Evolutionary conservation across 2,329 filamentous ascomycete species (phyloP), one percentile per base, ranked within the genome.

Genomic region (Colletotrichum scovillei): DNA sequence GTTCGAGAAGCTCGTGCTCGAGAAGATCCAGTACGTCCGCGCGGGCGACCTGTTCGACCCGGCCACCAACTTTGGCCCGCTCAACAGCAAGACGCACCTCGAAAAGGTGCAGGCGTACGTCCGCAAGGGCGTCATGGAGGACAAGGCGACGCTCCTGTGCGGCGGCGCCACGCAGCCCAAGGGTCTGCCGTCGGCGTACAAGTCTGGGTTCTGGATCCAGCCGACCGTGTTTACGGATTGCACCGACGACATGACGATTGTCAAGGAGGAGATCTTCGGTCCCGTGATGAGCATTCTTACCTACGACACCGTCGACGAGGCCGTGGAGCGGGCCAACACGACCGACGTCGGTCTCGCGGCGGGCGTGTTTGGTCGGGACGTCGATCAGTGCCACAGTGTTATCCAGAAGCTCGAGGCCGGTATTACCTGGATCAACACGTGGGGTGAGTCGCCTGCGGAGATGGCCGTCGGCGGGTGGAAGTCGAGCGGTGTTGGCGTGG

Each of bases 401-500:
- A 87, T 96, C 55, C 88, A 89, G 28, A 88, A 90, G 78, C 85
- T 97, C 5, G 89, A 97, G 79, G 94, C 94, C 0, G 95, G 95
- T 42, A 97, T 97, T 78, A 97, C 94, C 1, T 97, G 95, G 95
- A 88, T 97, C 65, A 97, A 97, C 81, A 95, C 94, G 0, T 97
- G 95, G 95, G 95, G 95, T n/a, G 95, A 97, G 85, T 92, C 90
- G 62, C 95, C 95, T 0, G 94, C 95, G 0, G 95, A 97, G 86
- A 97, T 97, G 95, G 93, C 93, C 2, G 95, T 97, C 0, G 95
- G 95, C 11, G 95, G 95, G 0, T 97, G 95, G 95, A 97, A 97
- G 86, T 89, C 93, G 88, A 97, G 94, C 80, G 95, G 95, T 42
- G 84, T 97, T 11, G 95, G 95, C 0, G 92, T 97, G 1, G 95